Percentiles rank a stretch among this genome's conserved stretches.
Conservation (phyloP, 176 grass and related monocot species). For the Ampelocalamus luodianensis region DNA sequence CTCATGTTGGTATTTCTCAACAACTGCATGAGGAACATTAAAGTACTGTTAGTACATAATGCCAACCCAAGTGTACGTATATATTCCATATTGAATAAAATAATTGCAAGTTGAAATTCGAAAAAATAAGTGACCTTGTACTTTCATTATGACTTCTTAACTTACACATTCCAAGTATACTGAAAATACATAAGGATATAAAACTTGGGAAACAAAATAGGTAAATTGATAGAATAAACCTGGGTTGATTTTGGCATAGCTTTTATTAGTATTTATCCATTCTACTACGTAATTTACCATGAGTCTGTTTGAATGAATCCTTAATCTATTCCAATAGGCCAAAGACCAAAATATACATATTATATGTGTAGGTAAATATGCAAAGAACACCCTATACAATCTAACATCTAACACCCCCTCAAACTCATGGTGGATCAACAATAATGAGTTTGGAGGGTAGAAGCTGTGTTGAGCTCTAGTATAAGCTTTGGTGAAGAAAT, state of each 20-base stretch:
- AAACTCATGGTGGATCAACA: too few relatives aligned
- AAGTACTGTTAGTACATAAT: constrained; percentile 25
- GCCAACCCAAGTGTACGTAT: neutral
- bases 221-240: neutral
- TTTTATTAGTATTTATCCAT: neutral
- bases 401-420: too few relatives aligned
- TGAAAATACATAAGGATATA: neutral
- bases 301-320: too few relatives aligned
- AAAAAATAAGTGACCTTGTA: neutral
- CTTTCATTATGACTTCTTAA: constrained; percentile 23
- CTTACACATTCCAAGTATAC: neutral
- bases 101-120: neutral
- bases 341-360: too few relatives aligned
- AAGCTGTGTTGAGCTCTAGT: too few relatives aligned
- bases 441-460: too few relatives aligned
- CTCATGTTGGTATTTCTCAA: constrained; percentile 50
- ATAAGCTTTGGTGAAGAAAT: too few relatives aligned
- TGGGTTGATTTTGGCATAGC: neutral
- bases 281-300: neutral
- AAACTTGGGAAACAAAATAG: constrained; percentile 5
- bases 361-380: too few relatives aligned
- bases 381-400: too few relatives aligned
- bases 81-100: constrained; percentile 25
- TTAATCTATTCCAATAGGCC: too few relatives aligned
- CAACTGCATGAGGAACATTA: constrained; percentile 44